Evolutionary conservation across 371 early-diverging fungal genomes (phyloP), one percentile per base, ranked within the genome.

Genomic region (Rhizopus sp.): DNA sequence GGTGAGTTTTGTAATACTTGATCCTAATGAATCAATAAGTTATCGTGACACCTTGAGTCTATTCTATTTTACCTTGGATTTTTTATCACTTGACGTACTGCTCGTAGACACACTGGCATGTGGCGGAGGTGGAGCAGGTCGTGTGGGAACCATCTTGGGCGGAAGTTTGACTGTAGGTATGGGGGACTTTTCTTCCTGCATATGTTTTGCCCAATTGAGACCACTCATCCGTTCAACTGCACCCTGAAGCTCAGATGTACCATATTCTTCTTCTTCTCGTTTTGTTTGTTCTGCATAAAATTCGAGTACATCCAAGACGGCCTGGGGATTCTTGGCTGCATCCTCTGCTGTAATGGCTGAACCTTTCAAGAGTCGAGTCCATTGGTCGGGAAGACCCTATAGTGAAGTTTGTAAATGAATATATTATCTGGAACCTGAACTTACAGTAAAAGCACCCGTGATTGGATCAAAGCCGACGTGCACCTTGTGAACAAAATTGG

Each of bases 401-500:
- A 15, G 34, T 30, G 34, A 3, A 46, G 15, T 15, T 40, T 32
- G 3, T 50, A 23, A 23, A 23, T 23, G 23, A 23, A 23, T 23
- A 45, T 44, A 32, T 32, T 34, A 40, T 37, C 54, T 37, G 23
- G 23, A 23, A 23, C 23, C 23, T 23, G 23, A 23, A 60, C 81
- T 67, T 83, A 91, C 92, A 30, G 92, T 93, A 67, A 96, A 95
- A 59, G 87, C 82, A 39, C 98, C 98, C 61, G 88, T 92, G 49
- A 83, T 77, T 9, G 91, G 89, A 75, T 98, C 96, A 77, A 95
- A 97, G 37, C 95, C 97, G 42, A 96, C 95, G 72, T 98, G 98
- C 23, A 94, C 89, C 61, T 93, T 86, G 73, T 97, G 97, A 53
- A 89, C 87, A 75, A 96, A 94, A 78, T 93, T 89, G 33, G 95